Evolutionary conservation across 1,139 yeast genomes (phyloP).

Genomic region (Geotrichum candidum): DNA sequence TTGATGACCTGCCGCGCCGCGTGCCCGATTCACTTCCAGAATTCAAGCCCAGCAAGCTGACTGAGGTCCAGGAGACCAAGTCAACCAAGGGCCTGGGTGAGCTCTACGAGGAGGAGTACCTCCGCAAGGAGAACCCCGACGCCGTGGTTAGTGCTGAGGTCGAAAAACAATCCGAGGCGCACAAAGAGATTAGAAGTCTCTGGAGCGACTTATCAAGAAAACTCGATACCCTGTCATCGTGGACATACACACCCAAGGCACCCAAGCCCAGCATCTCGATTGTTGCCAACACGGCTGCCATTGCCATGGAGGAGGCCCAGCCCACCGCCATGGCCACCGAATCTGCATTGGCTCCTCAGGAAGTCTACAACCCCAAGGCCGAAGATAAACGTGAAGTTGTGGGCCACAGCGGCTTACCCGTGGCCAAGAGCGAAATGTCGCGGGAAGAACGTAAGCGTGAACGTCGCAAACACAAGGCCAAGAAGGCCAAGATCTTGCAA

Average conservation of each 20-base stretch:
- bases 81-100: conserved; percentile 88
- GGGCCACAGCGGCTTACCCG: conserved; percentile 73
- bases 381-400: conserved; percentile 54
- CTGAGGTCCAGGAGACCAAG: conserved; percentile 77
- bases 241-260: conserved; percentile 91
- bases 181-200: conserved; percentile 67
- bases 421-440: conserved; percentile 76
- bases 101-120: conserved; percentile 77
- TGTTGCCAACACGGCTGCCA: conserved; percentile 73
- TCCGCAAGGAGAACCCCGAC: conserved; percentile 42
- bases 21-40: conserved; percentile 52
- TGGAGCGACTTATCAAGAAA: conserved; percentile 61
- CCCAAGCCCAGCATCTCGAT: conserved; percentile 73
- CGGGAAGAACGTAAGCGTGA: conserved; percentile 83
- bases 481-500: conserved; percentile 53
- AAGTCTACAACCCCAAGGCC: conserved; percentile 63
- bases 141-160: conserved; percentile 37
- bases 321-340: conserved; percentile 75
- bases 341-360: conserved; percentile 91
- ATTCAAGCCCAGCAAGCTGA: conserved; percentile 45
- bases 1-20: conserved; percentile 79
- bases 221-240: conserved; percentile 83
- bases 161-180: conserved; percentile 65
- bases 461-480: conserved; percentile 81
- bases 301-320: conserved; percentile 93